Evolutionary conservation across 345 rosid genomes (phyloP).

Genomic region (Euphorbia lathyris): DNA sequence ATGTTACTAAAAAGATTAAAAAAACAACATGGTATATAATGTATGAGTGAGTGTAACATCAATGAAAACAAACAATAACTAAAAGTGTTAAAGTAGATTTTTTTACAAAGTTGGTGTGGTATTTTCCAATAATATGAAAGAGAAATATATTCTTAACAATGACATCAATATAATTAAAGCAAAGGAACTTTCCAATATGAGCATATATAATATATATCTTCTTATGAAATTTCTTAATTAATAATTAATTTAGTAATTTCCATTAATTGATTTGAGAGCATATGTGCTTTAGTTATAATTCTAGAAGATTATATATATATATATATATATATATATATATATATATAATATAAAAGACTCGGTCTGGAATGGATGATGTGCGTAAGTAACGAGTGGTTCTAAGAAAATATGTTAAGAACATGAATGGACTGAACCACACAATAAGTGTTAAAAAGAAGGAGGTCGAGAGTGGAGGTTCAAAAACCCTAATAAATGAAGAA

Average conservation of each 20-base stretch:
- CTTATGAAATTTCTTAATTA: too few relatives aligned
- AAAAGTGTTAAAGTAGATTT: neutral
- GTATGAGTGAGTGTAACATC: neutral
- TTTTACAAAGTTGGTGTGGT: neutral
- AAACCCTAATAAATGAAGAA: too few relatives aligned
- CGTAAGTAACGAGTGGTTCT: too few relatives aligned
- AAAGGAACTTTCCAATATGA: neutral
- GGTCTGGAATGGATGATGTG: too few relatives aligned
- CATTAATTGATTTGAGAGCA: neutral
- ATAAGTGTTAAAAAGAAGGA: too few relatives aligned
- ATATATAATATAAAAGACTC: too few relatives aligned
- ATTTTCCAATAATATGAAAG: conserved; percentile 1
- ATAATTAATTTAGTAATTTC: neutral
- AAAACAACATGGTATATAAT: neutral
- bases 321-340: too few relatives aligned
- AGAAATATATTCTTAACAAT: conserved; percentile 8
- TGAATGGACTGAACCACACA: too few relatives aligned
- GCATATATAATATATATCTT: neutral
- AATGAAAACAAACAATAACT: neutral
- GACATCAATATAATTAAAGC: neutral
- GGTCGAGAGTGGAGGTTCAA: too few relatives aligned
- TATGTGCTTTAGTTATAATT: too few relatives aligned
- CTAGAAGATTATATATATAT: too few relatives aligned
- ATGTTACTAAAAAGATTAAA: neutral
- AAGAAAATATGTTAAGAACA: too few relatives aligned